These are phyloP conservation scores for Fusarium xylarioides DNA, from an alignment of 2,329 filamentous ascomycete species.

Conservation along the genomic window DNA sequence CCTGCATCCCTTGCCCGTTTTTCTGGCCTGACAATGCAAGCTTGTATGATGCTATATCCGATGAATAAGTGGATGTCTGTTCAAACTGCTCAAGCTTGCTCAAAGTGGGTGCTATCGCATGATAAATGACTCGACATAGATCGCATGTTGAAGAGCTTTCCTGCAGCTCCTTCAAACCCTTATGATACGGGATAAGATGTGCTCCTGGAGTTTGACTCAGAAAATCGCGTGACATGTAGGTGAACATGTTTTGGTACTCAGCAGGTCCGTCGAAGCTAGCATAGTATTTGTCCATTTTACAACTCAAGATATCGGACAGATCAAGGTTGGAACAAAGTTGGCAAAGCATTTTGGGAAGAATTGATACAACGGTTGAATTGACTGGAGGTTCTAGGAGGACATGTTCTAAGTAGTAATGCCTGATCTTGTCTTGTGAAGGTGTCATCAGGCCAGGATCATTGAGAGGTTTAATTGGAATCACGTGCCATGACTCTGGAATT, in stretches of 20 bases:
- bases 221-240: background rate
- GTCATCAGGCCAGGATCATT: too few species aligned
- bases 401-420: background rate
- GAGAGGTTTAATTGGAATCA: background rate
- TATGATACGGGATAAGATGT: background rate
- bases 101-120: background rate
- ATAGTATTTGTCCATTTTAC: background rate
- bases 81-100: background rate
- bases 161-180: accelerated
- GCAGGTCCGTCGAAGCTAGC: background rate
- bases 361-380: accelerated
- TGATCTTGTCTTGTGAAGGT: background rate
- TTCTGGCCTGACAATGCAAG: background rate
- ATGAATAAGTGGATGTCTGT: accelerated
- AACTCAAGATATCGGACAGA: background rate
- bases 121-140: background rate
- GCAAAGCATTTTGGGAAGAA: background rate
- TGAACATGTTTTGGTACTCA: background rate
- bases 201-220: accelerated
- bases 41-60: background rate
- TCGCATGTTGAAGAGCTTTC: background rate
- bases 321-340: background rate
- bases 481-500: background rate
- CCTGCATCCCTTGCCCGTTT: background rate
- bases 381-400: background rate